Base-by-base conservation (phyloP, 164 flowering plant genomes). In the Stephania cephalantha region DNA sequence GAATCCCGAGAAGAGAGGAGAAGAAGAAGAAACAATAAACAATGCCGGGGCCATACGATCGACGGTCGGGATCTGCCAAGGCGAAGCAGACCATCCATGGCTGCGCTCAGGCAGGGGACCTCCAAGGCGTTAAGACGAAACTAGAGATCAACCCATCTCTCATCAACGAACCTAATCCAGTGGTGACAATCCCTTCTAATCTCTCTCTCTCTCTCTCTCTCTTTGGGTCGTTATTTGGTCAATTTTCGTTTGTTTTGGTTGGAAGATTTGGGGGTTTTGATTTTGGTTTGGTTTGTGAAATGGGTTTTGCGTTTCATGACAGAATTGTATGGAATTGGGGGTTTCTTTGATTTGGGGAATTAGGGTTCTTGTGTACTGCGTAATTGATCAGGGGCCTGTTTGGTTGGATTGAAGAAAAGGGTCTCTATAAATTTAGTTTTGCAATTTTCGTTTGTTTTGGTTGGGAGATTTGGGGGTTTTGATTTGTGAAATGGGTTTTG, bases 91-190 rank as follows among this genome's bases (percentile, higher is more conserved):
- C 97, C 78, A 81, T 94, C 52, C 99, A 96, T 78, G 87, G 83
- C 72, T 85, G 50, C 75, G 97, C 98, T 2, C 97, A 89, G 73
- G 83, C 88, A 5, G 99, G 97, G 7, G 97, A 96, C 85, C 85
- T 94, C 72, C 11, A 73, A 55, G 79, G 78, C 30, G 79, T 94
- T 68, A 89, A 86, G 85, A 90, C 78, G 84, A 79, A 88, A 66
- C 87, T 96, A 30, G 79, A 81, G 0, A 89, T 82, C 66, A 88
- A 88, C 76, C 97, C 99, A 18, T 85, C 90, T 71, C 95, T 96
- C 74, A 89, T 96, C 80, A 92, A 94, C 64, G 91, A 91, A 12
- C 79, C 89, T 42, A 96, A 96, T 78, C 87, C 90, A 42, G 88
- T 96, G 66, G 99, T 96, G 85, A 80, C 89, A 6, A 74, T 82